These are phyloP conservation scores for Ogataea pignaliae DNA, from an alignment of 805 yeast genomes.

Conservation along the genomic window DNA sequence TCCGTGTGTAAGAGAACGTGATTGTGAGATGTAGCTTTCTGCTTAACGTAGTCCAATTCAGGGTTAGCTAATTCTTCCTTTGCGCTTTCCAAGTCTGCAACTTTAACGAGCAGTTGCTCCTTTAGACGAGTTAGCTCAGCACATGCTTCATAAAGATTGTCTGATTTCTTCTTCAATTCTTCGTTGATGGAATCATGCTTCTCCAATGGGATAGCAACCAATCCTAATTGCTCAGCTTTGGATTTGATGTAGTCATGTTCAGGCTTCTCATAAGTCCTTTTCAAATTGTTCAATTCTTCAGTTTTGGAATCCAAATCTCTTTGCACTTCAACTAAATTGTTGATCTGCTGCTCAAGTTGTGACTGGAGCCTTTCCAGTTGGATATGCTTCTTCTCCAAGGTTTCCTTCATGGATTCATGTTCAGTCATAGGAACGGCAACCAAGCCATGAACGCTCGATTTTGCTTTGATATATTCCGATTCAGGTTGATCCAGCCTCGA, in stretches of 20 bases:
- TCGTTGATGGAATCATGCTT: slow-evolving; percentile 9
- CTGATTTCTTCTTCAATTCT: neutral
- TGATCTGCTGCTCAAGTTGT: too few species aligned
- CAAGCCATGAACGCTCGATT: slow-evolving; percentile 11
- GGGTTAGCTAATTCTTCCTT: too few species aligned
- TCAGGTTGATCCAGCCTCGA: slow-evolving; percentile 7
- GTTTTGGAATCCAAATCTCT: neutral
- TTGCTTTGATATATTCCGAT: slow-evolving; percentile 14
- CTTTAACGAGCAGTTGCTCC: too few species aligned
- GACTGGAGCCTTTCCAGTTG: too few species aligned
- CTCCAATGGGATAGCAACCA: slow-evolving; percentile 18
- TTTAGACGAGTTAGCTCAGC: neutral
- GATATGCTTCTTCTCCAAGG: too few species aligned
- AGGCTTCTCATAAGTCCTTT: slow-evolving; percentile 12
- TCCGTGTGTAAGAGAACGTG: too few species aligned
- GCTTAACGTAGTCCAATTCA: too few species aligned
- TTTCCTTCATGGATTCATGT: slow-evolving; percentile 7
- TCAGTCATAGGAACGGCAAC: slow-evolving; percentile 19
- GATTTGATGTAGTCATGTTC: slow-evolving; percentile 15
- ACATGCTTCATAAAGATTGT: neutral
- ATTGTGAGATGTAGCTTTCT: too few species aligned
- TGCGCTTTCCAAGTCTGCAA: too few species aligned
- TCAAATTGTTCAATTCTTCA: slow-evolving; percentile 4
- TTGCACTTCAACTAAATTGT: neutral
- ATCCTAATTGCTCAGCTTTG: slow-evolving; percentile 11